A percentile compares a stretch with the other conserved stretches of the same genome.
phyloP scores from a whole-genome alignment of 352 stramenopile species.

The Aphanomyces invadans region DNA sequence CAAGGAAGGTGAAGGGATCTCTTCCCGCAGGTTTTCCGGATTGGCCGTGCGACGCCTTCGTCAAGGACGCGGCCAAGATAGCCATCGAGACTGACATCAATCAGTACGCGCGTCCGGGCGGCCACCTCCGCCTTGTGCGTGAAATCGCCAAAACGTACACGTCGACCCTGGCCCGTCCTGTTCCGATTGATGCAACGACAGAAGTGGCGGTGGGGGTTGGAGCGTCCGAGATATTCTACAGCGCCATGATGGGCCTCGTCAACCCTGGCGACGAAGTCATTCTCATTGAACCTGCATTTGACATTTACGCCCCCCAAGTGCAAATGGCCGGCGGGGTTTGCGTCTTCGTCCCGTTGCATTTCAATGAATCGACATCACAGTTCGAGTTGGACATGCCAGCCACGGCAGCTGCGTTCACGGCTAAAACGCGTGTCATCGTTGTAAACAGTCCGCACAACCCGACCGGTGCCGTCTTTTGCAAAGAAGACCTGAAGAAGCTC shows the following conservation, averaged over 20 bases:
- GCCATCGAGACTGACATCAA: slow-evolving; percentile 90
- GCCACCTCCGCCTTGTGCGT: slow-evolving; percentile 70
- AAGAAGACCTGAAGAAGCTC: slow-evolving; percentile 89
- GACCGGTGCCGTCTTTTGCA: slow-evolving; percentile 96
- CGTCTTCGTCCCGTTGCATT: slow-evolving; percentile 76
- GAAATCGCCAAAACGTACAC: slow-evolving; percentile 88
- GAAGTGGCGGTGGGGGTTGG: slow-evolving; percentile 93
- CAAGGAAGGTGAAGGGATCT: background rate
- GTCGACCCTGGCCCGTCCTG: slow-evolving; percentile 62
- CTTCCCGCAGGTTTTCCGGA: slow-evolving; percentile 86
- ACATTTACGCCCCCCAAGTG: slow-evolving; percentile 90
- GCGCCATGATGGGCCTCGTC: slow-evolving; percentile 87
- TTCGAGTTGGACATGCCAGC: slow-evolving; percentile 82
- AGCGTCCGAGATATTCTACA: slow-evolving; percentile 93
- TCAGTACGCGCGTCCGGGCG: slow-evolving; percentile 90
- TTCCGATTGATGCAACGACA: slow-evolving; percentile 73
- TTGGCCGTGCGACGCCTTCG: slow-evolving; percentile 91
- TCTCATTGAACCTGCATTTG: slow-evolving; percentile 96
- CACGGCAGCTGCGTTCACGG: slow-evolving; percentile 81
- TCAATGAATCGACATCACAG: slow-evolving; percentile 30
- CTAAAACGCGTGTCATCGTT: slow-evolving; percentile 90
- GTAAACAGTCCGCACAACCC: slow-evolving; percentile 99
- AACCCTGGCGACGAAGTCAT: slow-evolving; percentile 94
- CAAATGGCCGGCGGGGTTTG: slow-evolving; percentile 78
- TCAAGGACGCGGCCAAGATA: slow-evolving; percentile 89